Evolutionary conservation across 1,284 basidiomycete genomes (phyloP).

Genomic region (Irpex sp.): DNA sequence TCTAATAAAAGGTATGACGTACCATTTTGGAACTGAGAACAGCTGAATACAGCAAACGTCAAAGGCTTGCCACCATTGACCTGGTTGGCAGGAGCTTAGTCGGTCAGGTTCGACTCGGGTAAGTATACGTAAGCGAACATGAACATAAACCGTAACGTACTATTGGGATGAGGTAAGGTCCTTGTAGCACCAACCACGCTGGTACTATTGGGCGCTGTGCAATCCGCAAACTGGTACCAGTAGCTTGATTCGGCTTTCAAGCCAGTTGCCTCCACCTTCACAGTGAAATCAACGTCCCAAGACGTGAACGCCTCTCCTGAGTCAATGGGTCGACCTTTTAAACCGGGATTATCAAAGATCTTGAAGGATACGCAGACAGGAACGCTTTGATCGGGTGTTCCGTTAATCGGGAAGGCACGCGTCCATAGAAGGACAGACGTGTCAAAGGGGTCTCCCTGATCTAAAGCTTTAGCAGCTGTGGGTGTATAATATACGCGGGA

Average conservation of each 20-base stretch:
- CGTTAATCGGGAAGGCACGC: slow-evolving; percentile 40
- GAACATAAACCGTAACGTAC: slow-evolving; percentile 27
- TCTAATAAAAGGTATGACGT: slow-evolving; percentile 2
- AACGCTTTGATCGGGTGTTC: slow-evolving; percentile 46
- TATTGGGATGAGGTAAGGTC: slow-evolving; percentile 44
- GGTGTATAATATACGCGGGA: neutral
- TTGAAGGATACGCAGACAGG: slow-evolving; percentile 58
- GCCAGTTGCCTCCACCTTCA: slow-evolving; percentile 59
- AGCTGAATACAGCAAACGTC: slow-evolving; percentile 57
- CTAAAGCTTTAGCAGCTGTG: slow-evolving; percentile 9
- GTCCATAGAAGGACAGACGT: slow-evolving; percentile 65
- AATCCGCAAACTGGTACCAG: slow-evolving; percentile 60
- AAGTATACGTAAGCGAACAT: neutral
- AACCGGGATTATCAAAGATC: slow-evolving; percentile 34
- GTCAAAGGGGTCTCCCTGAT: slow-evolving; percentile 57
- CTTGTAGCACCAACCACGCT: slow-evolving; percentile 50
- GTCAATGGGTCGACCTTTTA: slow-evolving; percentile 39
- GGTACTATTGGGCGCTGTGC: slow-evolving; percentile 41
- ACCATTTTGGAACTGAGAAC: slow-evolving; percentile 53
- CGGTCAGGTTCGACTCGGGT: neutral
- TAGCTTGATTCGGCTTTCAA: slow-evolving; percentile 55
- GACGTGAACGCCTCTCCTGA: slow-evolving; percentile 54
- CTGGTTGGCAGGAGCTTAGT: slow-evolving; percentile 40
- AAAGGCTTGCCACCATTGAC: slow-evolving; percentile 57
- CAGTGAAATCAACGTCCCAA: slow-evolving; percentile 62